A percentile compares a stretch with the other conserved stretches of the same genome.
These are phyloP conservation scores for Aurinia saxatilis DNA, from an alignment of 345 rosid genomes.

Conservation along the genomic window DNA sequence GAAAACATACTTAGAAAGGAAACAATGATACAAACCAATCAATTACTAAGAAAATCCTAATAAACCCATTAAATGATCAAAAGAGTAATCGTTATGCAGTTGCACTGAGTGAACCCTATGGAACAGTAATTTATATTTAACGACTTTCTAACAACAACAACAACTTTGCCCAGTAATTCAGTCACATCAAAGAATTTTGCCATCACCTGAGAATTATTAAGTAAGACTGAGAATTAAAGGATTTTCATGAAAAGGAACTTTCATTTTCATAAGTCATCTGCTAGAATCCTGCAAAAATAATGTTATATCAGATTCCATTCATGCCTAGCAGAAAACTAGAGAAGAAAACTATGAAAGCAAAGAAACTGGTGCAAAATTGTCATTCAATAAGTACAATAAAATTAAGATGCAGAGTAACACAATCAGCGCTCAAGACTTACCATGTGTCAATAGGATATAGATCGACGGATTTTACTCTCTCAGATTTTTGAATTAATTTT, in stretches of 20 bases:
- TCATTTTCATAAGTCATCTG: constrained; percentile 2
- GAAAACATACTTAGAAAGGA: no score
- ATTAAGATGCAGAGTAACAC: not conserved
- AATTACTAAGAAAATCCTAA: no score
- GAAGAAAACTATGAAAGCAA: no score
- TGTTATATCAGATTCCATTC: not conserved
- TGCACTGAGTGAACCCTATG: no score
- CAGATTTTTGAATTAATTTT: constrained; percentile 46
- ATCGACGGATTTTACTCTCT: constrained; percentile 65
- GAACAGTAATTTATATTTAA: no score
- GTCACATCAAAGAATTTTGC: constrained; percentile 88
- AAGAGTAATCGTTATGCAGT: no score
- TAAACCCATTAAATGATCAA: no score
- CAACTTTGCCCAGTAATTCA: constrained; percentile 90
- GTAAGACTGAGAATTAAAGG: constrained; percentile 14
- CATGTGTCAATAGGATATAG: constrained; percentile 71
- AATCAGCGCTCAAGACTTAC: constrained; percentile 24
- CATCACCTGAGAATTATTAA: constrained; percentile 44
- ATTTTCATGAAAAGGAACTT: not conserved
- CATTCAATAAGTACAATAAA: no score
- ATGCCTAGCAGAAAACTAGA: no score
- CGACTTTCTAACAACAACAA: no score
- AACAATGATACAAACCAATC: no score
- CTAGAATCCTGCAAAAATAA: constrained; percentile 49
- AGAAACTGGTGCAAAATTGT: no score